Evolutionary conservation across 2,329 filamentous ascomycete genomes (phyloP).

Genomic region (Ophiostoma ulmi): DNA sequence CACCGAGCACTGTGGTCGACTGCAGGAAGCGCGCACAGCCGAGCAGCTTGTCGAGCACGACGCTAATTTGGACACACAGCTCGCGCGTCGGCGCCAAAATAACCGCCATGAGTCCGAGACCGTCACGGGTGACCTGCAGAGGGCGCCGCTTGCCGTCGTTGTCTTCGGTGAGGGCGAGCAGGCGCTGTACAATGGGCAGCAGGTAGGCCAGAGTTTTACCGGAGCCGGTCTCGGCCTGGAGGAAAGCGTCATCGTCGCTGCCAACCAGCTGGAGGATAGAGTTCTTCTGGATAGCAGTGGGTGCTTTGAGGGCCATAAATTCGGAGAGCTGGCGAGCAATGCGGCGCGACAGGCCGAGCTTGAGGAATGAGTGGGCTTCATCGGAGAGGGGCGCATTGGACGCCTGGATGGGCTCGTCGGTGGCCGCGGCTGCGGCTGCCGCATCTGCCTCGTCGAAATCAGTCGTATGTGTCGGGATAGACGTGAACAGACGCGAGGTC

Average conservation of each 20-base stretch:
- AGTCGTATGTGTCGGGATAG: constrained; percentile 71
- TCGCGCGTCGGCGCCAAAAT: constrained; percentile 92
- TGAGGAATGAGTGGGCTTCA: constrained; percentile 79
- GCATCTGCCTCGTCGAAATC: constrained; percentile 38
- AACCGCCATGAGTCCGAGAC: constrained; percentile 88
- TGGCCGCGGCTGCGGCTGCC: constrained; percentile 38
- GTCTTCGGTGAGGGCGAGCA: constrained; percentile 67
- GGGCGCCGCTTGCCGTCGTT: constrained; percentile 42
- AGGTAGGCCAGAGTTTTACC: constrained; percentile 97
- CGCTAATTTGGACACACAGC: constrained; percentile 86
- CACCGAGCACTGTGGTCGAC: constrained; percentile 72
- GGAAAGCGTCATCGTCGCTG: constrained; percentile 83
- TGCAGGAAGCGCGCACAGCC: constrained; percentile 93
- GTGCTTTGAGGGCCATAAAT: constrained; percentile 83
- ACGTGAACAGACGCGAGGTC: constrained; percentile 87
- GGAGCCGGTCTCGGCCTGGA: constrained; percentile 94
- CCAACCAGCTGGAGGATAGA: constrained; percentile 75
- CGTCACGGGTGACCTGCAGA: constrained; percentile 65
- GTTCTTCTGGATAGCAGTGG: constrained; percentile 90
- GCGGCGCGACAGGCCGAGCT: constrained; percentile 72
- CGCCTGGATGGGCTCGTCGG: constrained; percentile 55
- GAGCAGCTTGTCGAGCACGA: constrained; percentile 77
- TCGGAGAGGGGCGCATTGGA: constrained; percentile 87
- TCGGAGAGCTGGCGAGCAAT: constrained; percentile 76
- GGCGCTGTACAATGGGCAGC: constrained; percentile 81